Percentiles rank a stretch among this genome's conserved stretches.
phyloP scores from a whole-genome alignment of 176 grass and related monocot species.

The Musa acuminata region DNA sequence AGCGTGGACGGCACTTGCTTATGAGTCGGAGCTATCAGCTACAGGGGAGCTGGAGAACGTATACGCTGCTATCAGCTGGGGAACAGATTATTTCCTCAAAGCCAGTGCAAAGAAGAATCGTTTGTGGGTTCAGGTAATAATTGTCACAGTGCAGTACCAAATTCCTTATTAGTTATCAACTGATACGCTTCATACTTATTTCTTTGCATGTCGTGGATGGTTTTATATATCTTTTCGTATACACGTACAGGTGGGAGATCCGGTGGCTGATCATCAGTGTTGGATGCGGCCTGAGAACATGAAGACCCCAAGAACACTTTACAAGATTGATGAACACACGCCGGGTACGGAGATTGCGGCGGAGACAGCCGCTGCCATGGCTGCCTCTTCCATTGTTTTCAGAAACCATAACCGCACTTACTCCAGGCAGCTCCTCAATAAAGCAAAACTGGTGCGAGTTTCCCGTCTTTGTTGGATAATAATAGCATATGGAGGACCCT shows the following conservation, averaged over 20 bases:
- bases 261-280: slow-evolving; percentile 66
- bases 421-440: slow-evolving; percentile 65
- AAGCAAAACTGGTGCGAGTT: slow-evolving; percentile 65
- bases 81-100: slow-evolving; percentile 85
- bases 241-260: slow-evolving; percentile 59
- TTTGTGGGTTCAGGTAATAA: slow-evolving; percentile 86
- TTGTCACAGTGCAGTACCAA: not conserved
- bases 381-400: slow-evolving; percentile 67
- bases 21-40: slow-evolving; percentile 42
- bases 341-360: slow-evolving; percentile 90
- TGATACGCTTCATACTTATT: not conserved
- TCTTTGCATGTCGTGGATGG: no score
- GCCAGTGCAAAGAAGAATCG: slow-evolving; percentile 52
- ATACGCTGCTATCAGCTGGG: slow-evolving; percentile 60
- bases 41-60: slow-evolving; percentile 55
- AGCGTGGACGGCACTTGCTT: slow-evolving; percentile 67
- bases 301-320: slow-evolving; percentile 66
- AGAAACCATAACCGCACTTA: slow-evolving; percentile 36
- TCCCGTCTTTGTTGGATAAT: not conserved
- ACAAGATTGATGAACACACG: slow-evolving; percentile 54
- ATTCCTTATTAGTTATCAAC: not conserved
- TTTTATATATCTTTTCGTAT: no score
- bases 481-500: not conserved
- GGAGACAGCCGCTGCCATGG: slow-evolving; percentile 81
- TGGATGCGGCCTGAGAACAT: slow-evolving; percentile 96